These are phyloP conservation scores for Mycocentrospora acerina DNA, from an alignment of 2,329 filamentous ascomycete genomes.

Conservation along the genomic window DNA sequence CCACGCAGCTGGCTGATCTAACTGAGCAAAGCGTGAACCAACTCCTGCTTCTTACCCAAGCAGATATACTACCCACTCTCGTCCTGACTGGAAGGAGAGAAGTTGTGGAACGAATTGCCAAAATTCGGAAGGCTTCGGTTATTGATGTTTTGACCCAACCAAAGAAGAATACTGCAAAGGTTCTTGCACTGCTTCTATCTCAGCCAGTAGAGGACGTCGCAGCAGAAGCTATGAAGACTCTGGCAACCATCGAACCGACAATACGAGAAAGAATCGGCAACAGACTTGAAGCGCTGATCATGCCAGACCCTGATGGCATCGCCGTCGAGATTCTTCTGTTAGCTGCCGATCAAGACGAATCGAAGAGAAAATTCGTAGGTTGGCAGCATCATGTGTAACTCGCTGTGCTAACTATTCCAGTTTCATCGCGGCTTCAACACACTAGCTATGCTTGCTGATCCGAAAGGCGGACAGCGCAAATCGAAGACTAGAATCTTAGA, in stretches of 20 bases:
- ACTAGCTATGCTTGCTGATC: conserved; percentile 50
- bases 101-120: conserved; percentile 77
- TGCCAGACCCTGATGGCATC: conserved; percentile 72
- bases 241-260: conserved; percentile 68
- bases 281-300: conserved; percentile 68
- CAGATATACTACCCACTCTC: conserved; percentile 81
- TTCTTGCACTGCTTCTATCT: conserved; percentile 59
- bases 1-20: conserved; percentile 76
- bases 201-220: conserved; percentile 67
- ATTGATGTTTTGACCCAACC: conserved; percentile 65
- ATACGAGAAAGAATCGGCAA: conserved; percentile 62
- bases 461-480: conserved; percentile 49
- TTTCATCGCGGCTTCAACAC: conserved; percentile 53
- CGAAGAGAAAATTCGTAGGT: conserved; percentile 59
- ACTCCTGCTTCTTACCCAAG: conserved; percentile 74
- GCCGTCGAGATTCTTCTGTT: conserved; percentile 81
- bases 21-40: conserved; percentile 73
- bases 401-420: conserved; percentile 13
- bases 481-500: conserved; percentile 62
- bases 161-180: conserved; percentile 57
- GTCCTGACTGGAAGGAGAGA: conserved; percentile 77
- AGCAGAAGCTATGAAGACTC: conserved; percentile 65
- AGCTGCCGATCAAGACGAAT: conserved; percentile 66
- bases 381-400: background rate
- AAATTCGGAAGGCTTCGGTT: conserved; percentile 59